Evolutionary conservation across 164 flowering plant genomes (phyloP).

Genomic region (Taxillus chinensis): DNA sequence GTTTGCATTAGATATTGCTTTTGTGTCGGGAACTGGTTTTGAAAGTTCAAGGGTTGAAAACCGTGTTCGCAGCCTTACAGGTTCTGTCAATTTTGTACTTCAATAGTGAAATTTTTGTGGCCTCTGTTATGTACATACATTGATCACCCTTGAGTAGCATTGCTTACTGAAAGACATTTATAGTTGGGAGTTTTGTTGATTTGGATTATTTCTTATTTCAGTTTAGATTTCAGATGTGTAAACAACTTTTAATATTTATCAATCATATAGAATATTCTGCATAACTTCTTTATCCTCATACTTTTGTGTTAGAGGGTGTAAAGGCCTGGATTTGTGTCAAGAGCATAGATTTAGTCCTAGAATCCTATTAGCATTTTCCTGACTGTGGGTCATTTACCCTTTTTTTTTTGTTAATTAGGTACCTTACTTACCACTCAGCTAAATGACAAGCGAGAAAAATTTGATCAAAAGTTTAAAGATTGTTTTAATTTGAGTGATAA

Average conservation of each 20-base stretch:
- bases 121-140: not conserved
- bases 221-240: too few relatives aligned
- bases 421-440: slow-evolving; percentile 29
- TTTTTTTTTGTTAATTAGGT: slow-evolving; percentile 30
- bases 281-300: too few relatives aligned
- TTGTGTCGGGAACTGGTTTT: slow-evolving; percentile 59
- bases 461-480: slow-evolving; percentile 54
- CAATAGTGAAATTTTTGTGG: not conserved
- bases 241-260: too few relatives aligned
- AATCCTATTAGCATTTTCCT: not conserved
- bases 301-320: too few relatives aligned
- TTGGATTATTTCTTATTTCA: too few relatives aligned
- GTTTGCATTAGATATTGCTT: slow-evolving; percentile 57
- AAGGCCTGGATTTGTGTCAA: too few relatives aligned
- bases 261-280: too few relatives aligned
- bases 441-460: slow-evolving; percentile 45
- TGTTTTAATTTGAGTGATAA: slow-evolving; percentile 45
- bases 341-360: too few relatives aligned
- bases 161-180: too few relatives aligned
- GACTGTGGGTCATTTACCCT: not conserved
- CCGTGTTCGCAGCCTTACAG: slow-evolving; percentile 66
- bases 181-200: too few relatives aligned
- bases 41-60: slow-evolving; percentile 46
- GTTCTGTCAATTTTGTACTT: slow-evolving; percentile 19
- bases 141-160: too few relatives aligned